Conservation (phyloP, 1,139 yeast species). For the Nadsonia starkeyi-henricii region DNA sequence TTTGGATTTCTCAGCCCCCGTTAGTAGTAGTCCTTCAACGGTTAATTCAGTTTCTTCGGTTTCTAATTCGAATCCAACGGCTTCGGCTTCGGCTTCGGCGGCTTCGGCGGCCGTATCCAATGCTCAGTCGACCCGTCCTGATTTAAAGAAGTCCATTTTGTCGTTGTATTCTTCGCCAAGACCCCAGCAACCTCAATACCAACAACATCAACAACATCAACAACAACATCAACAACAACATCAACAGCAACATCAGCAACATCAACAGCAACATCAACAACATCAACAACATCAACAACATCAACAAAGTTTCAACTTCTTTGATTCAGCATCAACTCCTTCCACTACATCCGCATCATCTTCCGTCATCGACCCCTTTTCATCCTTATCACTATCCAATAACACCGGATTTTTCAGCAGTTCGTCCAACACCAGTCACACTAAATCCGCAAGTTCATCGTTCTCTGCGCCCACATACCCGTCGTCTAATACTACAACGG, state of each 20-base stretch:
- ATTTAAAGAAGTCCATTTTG: conserved; percentile 77
- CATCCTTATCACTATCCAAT: conserved; percentile 9
- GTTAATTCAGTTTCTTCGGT: conserved; percentile 13
- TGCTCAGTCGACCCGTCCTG: conserved; percentile 35
- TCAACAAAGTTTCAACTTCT: neutral
- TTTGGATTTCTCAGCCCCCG: conserved; percentile 19
- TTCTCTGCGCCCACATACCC: conserved; percentile 2
- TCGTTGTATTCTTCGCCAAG: conserved; percentile 70
- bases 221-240: neutral
- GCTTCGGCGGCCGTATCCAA: conserved; percentile 6
- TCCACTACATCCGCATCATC: conserved; percentile 9
- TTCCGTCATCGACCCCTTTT: conserved; percentile 9
- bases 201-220: conserved; percentile 3
- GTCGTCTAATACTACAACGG: conserved; percentile 6
- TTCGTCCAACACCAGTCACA: conserved; percentile 4
- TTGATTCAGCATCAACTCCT: neutral
- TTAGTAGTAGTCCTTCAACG: conserved; percentile 8
- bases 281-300: conserved; percentile 1
- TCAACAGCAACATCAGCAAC: conserved; percentile 6
- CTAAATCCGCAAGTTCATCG: conserved; percentile 1
- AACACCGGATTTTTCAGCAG: conserved; percentile 1
- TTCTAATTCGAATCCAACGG: conserved; percentile 9
- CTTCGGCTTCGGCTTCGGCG: conserved; percentile 3
- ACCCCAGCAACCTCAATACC: conserved; percentile 5
- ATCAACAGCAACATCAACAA: neutral